A percentile compares a stretch with the other conserved stretches of the same genome.
These are phyloP conservation scores for Cladosporium velox DNA, from an alignment of 2,329 filamentous ascomycete species.

Conservation along the genomic window DNA sequence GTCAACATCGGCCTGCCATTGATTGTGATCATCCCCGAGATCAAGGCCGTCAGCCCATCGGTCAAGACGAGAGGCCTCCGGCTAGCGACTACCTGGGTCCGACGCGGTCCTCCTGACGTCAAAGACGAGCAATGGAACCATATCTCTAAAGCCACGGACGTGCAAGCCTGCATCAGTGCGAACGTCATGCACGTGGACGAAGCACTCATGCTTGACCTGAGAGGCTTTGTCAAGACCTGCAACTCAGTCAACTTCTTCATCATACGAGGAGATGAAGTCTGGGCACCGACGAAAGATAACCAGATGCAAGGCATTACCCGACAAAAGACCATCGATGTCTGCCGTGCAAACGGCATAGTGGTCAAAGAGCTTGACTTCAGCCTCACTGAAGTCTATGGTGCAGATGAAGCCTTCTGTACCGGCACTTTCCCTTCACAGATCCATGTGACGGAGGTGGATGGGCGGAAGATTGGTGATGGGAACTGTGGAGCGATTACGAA, in stretches of 20 bases:
- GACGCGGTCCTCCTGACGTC: constrained; percentile 1
- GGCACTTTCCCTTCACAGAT: constrained; percentile 30
- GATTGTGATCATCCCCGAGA: constrained; percentile 3
- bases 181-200: constrained; percentile 4
- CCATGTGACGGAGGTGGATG: not conserved
- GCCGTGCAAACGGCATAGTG: constrained; percentile 31
- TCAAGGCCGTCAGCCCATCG: constrained; percentile 4
- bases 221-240: constrained; percentile 32
- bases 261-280: constrained; percentile 37
- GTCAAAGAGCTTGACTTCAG: constrained; percentile 36
- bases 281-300: constrained; percentile 38
- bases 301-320: constrained; percentile 40
- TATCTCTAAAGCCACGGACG: not conserved
- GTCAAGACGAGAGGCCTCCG: constrained; percentile 3
- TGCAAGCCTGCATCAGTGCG: not conserved
- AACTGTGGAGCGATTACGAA: not conserved
- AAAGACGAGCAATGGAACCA: constrained; percentile 8
- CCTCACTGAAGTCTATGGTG: constrained; percentile 36
- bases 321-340: constrained; percentile 38
- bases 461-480: not conserved
- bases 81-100: not conserved
- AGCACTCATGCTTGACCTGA: constrained; percentile 2
- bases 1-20: not conserved
- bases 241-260: constrained; percentile 41
- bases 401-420: constrained; percentile 38